Percentiles rank a stretch among this genome's conserved stretches.
Evolutionary conservation across 129 eudicot genomes (phyloP).

Genomic region (Solidago caesia): DNA sequence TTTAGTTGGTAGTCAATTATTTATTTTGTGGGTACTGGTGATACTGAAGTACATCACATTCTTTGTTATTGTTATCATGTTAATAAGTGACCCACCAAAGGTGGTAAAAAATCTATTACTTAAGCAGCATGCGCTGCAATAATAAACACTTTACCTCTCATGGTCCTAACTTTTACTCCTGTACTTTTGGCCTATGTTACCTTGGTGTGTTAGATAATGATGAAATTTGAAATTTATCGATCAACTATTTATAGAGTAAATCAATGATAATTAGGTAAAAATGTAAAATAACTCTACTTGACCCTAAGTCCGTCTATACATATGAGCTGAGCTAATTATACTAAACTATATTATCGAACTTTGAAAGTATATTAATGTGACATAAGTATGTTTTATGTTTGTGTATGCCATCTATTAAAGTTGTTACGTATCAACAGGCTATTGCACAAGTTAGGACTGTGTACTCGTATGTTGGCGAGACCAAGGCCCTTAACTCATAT

Average conservation of each 20-base stretch:
- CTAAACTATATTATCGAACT: too few species aligned
- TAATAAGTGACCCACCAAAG: too few species aligned
- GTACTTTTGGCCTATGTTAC: slow-evolving; percentile 31
- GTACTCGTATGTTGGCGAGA: slow-evolving; percentile 96
- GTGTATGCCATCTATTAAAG: background rate
- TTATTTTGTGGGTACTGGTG: slow-evolving; percentile 8
- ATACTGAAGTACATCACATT: slow-evolving; percentile 10
- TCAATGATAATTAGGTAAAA: too few species aligned
- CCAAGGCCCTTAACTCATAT: slow-evolving; percentile 80
- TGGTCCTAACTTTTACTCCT: slow-evolving; percentile 21
- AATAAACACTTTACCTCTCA: slow-evolving; percentile 25
- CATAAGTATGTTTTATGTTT: slow-evolving; percentile 13
- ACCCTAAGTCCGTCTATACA: too few species aligned
- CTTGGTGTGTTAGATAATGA: slow-evolving; percentile 26
- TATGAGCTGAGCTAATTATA: too few species aligned
- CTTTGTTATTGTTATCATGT: slow-evolving; percentile 7
- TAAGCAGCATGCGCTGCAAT: slow-evolving; percentile 38
- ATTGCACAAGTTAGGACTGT: slow-evolving; percentile 98
- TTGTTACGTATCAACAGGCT: slow-evolving; percentile 47
- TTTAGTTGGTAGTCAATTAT: slow-evolving; percentile 5
- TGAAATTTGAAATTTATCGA: too few species aligned
- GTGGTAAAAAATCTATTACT: slow-evolving; percentile 3
- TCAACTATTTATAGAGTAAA: too few species aligned
- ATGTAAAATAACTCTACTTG: too few species aligned
- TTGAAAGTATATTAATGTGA: background rate